A percentile compares a stretch with the other conserved stretches of the same genome.
These are phyloP conservation scores for Nannochloropsis gaditana DNA, from an alignment of 108 stramenopile genomes.

Conservation along the genomic window DNA sequence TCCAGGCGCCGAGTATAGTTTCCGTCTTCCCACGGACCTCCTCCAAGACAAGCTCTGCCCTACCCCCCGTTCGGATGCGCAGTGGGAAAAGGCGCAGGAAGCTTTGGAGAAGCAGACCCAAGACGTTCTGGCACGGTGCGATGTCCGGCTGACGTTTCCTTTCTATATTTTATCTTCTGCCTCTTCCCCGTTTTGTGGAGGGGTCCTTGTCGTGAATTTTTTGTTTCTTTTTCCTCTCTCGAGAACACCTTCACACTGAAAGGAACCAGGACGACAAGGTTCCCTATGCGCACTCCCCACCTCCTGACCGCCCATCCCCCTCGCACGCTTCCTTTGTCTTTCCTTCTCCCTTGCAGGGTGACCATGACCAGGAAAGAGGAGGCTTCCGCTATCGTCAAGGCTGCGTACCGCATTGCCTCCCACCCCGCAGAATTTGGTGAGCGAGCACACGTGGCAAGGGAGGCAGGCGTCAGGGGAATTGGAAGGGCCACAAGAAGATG, in stretches of 20 bases:
- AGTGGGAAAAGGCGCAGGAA: slow-evolving; percentile 2
- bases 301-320: neutral
- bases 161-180: neutral
- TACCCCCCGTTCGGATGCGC: neutral
- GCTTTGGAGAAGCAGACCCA: neutral
- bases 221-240: too few species aligned
- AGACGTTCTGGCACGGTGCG: neutral
- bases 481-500: too few species aligned
- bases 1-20: neutral
- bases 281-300: too few species aligned
- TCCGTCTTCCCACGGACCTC: neutral
- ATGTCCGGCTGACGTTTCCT: neutral
- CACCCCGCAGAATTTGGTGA: slow-evolving; percentile 6
- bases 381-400: neutral
- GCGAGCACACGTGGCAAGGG: neutral
- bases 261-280: too few species aligned
- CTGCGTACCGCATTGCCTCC: neutral
- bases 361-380: slow-evolving; percentile 13
- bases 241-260: too few species aligned
- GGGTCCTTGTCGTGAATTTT: too few species aligned
- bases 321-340: neutral
- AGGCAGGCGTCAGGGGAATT: too few species aligned
- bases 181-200: neutral
- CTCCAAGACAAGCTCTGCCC: neutral
- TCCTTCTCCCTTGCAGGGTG: neutral